Evolutionary conservation across 345 rosid genomes (phyloP).

Genomic region (Dimocarpus longan): DNA sequence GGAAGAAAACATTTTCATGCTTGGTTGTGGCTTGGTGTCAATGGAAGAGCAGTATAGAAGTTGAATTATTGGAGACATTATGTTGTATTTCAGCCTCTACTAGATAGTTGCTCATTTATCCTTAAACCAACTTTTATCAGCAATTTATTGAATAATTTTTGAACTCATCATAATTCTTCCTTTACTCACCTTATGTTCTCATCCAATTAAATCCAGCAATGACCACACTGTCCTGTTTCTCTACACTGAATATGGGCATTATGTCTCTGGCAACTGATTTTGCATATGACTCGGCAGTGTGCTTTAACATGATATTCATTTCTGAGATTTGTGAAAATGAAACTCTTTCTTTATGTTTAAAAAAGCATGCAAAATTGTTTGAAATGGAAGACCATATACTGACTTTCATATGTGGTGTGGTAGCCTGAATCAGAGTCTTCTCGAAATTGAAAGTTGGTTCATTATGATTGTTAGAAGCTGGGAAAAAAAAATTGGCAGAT

Average conservation of each 20-base stretch:
- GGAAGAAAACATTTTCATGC: conserved; percentile 1
- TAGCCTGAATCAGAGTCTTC: conserved; percentile 10
- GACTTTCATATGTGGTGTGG: not conserved
- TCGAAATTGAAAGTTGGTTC: conserved; percentile 6
- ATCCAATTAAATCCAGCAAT: not conserved
- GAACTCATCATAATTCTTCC: not conserved
- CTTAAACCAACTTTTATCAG: not conserved
- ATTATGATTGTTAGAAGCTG: conserved; percentile 13
- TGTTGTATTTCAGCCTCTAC: not conserved
- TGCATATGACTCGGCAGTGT: not conserved
- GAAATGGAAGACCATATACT: not conserved
- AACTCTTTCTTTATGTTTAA: not conserved
- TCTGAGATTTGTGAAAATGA: not conserved
- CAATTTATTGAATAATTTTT: not conserved
- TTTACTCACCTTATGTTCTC: not conserved
- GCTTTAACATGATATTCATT: not conserved
- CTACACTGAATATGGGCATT: not conserved
- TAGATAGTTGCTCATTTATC: not conserved
- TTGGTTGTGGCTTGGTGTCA: not conserved
- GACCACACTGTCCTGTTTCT: not conserved
- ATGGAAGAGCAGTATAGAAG: not conserved
- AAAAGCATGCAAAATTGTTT: not conserved
- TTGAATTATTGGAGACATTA: not conserved
- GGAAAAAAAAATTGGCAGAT: conserved; percentile 1
- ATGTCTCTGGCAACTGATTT: not conserved